Conservation (phyloP, 345 rosid species). For the Rhizophora apiculata region DNA sequence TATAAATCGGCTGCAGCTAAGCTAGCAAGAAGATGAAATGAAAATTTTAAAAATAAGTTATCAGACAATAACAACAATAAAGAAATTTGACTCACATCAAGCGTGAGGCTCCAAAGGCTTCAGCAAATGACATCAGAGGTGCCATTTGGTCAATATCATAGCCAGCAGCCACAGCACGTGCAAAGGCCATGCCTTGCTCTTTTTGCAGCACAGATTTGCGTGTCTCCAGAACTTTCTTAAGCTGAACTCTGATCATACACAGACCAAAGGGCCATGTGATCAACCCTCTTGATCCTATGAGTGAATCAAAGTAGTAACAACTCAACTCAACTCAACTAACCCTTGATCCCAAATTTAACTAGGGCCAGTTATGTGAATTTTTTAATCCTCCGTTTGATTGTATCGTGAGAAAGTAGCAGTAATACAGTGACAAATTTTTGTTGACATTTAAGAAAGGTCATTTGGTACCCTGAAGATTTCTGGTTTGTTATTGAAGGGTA, state of each 20-base stretch:
- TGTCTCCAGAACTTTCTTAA: constrained; percentile 83
- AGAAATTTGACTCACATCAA: constrained; percentile 48
- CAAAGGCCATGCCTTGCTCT: constrained; percentile 99
- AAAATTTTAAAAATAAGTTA: background rate
- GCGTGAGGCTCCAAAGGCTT: constrained; percentile 85
- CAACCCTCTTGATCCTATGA: background rate
- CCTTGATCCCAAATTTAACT: background rate
- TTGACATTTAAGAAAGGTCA: too few relatives aligned
- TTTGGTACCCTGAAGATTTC: too few relatives aligned
- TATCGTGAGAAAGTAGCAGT: too few relatives aligned
- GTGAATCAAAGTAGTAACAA: background rate
- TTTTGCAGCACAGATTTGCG: constrained; percentile 74
- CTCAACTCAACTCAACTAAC: too few relatives aligned
- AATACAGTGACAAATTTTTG: too few relatives aligned
- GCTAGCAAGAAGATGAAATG: background rate
- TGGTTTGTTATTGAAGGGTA: background rate
- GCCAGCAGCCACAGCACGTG: constrained; percentile 98
- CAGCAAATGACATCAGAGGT: constrained; percentile 71
- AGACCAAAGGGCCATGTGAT: background rate
- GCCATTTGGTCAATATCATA: constrained; percentile 75
- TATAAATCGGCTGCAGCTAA: constrained; percentile 7
- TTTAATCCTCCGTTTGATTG: too few relatives aligned
- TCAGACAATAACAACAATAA: background rate
- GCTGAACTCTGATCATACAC: constrained; percentile 59
- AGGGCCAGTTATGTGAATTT: too few relatives aligned